Evolutionary conservation across 345 rosid genomes (phyloP).

Genomic region (Populus alba): DNA sequence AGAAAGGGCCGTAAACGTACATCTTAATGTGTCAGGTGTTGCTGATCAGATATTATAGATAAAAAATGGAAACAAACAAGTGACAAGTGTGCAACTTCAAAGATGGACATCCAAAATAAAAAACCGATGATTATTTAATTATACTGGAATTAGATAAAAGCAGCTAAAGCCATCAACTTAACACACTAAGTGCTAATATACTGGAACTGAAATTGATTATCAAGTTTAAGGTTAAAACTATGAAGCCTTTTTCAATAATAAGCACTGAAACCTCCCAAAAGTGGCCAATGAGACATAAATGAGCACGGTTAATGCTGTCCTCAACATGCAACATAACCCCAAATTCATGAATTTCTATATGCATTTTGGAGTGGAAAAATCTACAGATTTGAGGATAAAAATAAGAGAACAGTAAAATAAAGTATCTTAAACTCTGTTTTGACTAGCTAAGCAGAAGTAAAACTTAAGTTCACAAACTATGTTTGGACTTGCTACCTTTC

Average conservation of each 20-base stretch:
- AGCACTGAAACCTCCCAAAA: not conserved
- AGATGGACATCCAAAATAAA: not conserved
- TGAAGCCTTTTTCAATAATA: not conserved
- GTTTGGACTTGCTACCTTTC: conserved; percentile 52
- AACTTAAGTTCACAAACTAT: not conserved
- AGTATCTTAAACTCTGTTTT: not conserved
- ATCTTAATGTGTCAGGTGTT: not conserved
- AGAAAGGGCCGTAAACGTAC: not conserved
- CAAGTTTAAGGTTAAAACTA: conserved; percentile 4
- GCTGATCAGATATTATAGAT: not conserved
- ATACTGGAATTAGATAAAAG: conserved; percentile 1
- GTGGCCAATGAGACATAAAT: not conserved
- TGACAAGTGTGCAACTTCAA: not conserved
- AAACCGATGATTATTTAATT: not conserved
- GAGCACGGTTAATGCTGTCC: not conserved
- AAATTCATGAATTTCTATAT: not conserved
- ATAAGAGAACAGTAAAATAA: not conserved
- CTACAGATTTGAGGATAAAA: not conserved
- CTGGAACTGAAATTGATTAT: not conserved
- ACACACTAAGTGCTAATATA: not conserved
- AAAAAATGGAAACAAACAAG: not conserved
- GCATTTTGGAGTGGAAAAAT: not conserved
- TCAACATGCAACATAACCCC: not conserved
- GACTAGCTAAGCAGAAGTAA: not conserved
- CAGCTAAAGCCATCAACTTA: not conserved